phyloP scores from a whole-genome alignment of 2,329 filamentous ascomycete species.

The Fusarium nygamai region DNA sequence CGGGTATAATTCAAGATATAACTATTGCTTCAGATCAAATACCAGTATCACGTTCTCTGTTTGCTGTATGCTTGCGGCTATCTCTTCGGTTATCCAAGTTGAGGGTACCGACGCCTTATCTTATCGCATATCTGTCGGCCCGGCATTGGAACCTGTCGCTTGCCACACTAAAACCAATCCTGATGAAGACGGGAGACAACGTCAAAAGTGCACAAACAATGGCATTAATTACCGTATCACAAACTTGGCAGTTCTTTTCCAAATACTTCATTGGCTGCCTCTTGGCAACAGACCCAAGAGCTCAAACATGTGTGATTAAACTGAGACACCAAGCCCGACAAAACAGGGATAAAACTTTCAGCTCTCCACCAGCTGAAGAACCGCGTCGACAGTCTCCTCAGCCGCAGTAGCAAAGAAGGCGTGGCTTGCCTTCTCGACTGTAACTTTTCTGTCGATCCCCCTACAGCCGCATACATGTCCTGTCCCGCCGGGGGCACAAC shows the following conservation, averaged over 20 bases:
- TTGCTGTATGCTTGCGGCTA: neutral
- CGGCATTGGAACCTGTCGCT: neutral
- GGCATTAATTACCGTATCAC: fast-evolving
- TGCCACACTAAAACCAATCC: fast-evolving
- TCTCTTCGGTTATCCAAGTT: neutral
- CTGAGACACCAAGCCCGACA: neutral
- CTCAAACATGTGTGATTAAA: fast-evolving
- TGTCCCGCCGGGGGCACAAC: neutral
- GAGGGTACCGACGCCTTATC: neutral
- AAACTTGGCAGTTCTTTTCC: neutral
- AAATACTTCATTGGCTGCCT: fast-evolving
- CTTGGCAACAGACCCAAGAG: fast-evolving
- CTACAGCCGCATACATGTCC: conserved; percentile 1
- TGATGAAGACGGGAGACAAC: neutral
- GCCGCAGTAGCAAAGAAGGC: neutral
- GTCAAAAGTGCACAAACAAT: neutral
- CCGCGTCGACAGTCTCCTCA: neutral
- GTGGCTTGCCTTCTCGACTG: conserved; percentile 1
- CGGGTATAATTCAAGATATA: no score
- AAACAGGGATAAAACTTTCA: neutral
- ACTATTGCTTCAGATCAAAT: neutral
- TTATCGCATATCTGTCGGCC: neutral
- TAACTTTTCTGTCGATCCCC: neutral
- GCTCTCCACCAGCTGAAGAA: neutral
- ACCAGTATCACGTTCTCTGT: neutral